Conservation (phyloP, 306 rosid species). For the Alnus glutinosa region DNA sequence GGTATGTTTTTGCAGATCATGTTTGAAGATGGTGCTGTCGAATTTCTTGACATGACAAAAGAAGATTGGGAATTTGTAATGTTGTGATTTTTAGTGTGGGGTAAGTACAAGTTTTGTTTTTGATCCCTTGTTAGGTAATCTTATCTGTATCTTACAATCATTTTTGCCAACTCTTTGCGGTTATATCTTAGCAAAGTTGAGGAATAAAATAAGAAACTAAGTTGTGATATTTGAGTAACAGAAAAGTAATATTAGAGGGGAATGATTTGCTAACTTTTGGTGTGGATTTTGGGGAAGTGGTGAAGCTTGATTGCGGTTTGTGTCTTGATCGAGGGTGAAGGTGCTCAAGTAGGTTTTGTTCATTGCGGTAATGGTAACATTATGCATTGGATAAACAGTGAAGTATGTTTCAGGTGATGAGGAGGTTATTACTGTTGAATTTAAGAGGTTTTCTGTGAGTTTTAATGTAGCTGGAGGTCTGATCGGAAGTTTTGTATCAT, state of each 20-base stretch:
- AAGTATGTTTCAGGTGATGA: background rate
- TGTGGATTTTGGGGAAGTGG: background rate
- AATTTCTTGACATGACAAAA: slow-evolving; percentile 72
- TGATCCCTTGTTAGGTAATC: slow-evolving; percentile 21
- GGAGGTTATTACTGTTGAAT: background rate
- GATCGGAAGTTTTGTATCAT: background rate
- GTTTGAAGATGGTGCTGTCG: slow-evolving; percentile 73
- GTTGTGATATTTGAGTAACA: background rate
- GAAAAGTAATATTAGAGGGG: background rate
- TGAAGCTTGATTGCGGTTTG: background rate
- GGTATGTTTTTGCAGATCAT: slow-evolving; percentile 56
- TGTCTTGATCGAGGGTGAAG: background rate
- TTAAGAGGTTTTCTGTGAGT: background rate
- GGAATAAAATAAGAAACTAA: background rate
- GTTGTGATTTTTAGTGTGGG: slow-evolving; percentile 38
- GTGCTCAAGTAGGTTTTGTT: background rate
- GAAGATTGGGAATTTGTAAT: slow-evolving; percentile 79
- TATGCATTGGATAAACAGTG: background rate
- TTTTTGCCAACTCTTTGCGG: background rate
- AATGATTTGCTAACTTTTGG: background rate
- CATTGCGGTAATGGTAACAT: background rate
- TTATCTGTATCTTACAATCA: background rate
- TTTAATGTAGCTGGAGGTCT: background rate
- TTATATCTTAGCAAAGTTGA: background rate
- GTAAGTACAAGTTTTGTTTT: slow-evolving; percentile 24